Evolutionary conservation across 768 basidiomycete genomes (phyloP).

Genomic region (Suillus weaverae): DNA sequence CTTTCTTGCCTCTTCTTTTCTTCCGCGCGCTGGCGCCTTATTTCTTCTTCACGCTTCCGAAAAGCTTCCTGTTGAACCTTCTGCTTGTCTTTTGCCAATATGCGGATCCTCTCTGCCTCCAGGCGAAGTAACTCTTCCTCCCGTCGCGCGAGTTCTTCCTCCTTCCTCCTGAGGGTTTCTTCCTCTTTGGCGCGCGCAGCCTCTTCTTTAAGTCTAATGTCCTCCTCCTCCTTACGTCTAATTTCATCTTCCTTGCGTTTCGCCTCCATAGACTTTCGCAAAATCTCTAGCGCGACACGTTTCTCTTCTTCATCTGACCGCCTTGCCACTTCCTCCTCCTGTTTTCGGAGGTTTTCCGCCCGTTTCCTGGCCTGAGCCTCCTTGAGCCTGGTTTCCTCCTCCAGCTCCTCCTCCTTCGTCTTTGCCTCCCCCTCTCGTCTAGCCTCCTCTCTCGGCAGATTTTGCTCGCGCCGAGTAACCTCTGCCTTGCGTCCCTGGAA

Average conservation of each 20-base stretch:
- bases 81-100: too few relatives aligned
- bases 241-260: constrained; percentile 23
- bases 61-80: constrained; percentile 27
- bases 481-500: background rate
- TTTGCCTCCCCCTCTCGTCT: constrained; percentile 14
- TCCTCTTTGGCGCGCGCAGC: constrained; percentile 26
- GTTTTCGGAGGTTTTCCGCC: constrained; percentile 20
- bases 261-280: constrained; percentile 27
- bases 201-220: constrained; percentile 23
- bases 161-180: constrained; percentile 18
- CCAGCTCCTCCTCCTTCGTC: too few relatives aligned
- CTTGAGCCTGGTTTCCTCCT: background rate
- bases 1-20: too few relatives aligned
- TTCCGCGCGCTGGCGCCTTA: constrained; percentile 9
- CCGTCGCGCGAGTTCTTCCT: constrained; percentile 27
- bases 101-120: constrained; percentile 21
- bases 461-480: constrained; percentile 32
- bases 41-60: constrained; percentile 32
- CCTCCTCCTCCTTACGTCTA: constrained; percentile 26
- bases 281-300: constrained; percentile 19
- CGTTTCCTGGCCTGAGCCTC: constrained; percentile 18
- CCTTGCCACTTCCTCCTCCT: constrained; percentile 21
- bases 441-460: constrained; percentile 26
- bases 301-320: constrained; percentile 22
- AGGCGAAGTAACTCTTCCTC: constrained; percentile 28